Evolutionary conservation across 2,329 filamentous ascomycete species (phyloP).

Genomic region (Penicillium sp.): DNA sequence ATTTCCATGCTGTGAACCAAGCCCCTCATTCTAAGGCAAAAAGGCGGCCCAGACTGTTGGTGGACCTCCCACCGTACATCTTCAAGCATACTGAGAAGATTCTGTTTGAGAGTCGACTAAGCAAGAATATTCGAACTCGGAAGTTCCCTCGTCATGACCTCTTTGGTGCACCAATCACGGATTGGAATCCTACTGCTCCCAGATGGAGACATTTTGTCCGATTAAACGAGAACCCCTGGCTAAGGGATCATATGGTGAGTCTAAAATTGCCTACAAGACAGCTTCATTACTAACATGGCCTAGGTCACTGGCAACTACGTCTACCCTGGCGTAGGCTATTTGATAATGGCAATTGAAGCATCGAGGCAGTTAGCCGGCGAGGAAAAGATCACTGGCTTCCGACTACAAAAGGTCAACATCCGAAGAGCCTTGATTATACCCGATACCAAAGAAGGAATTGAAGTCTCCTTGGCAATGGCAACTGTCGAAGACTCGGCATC

Average conservation of each 20-base stretch:
- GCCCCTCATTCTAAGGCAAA: background rate
- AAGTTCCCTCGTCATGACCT: conserved; percentile 25
- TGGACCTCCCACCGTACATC: conserved; percentile 23
- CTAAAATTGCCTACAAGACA: background rate
- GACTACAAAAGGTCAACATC: conserved; percentile 21
- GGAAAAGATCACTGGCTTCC: conserved; percentile 10
- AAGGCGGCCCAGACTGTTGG: conserved; percentile 12
- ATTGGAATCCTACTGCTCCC: conserved; percentile 22
- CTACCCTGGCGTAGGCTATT: conserved; percentile 24
- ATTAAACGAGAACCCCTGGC: conserved; percentile 26
- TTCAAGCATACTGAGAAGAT: conserved; percentile 23
- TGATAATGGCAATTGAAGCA: conserved; percentile 27
- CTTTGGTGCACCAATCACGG: conserved; percentile 24
- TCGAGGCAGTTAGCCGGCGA: conserved; percentile 19
- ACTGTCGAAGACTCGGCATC: conserved; percentile 18
- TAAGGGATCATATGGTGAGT: conserved; percentile 24
- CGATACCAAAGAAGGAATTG: conserved; percentile 26
- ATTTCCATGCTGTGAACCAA: conserved; percentile 22
- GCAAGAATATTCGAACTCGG: conserved; percentile 21
- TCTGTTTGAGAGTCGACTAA: conserved; percentile 24
- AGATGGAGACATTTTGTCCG: conserved; percentile 27
- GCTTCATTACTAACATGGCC: background rate
- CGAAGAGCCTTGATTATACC: conserved; percentile 25
- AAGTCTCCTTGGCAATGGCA: conserved; percentile 22
- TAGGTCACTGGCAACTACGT: conserved; percentile 18